Conservation (phyloP, 192 early-diverging fungal genomes). For the Allomyces arbusculus region DNA sequence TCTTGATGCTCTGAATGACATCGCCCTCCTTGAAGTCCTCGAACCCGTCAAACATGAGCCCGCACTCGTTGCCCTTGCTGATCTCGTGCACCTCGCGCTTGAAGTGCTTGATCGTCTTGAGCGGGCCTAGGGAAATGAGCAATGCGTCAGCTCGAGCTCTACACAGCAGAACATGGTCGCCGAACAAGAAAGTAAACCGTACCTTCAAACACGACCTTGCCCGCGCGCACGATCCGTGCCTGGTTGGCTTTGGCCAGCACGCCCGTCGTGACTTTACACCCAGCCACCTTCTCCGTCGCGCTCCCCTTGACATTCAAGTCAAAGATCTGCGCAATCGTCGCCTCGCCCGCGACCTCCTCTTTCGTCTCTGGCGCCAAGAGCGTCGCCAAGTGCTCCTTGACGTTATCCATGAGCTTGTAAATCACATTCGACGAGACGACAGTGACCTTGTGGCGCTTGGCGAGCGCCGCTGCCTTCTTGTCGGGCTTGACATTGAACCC, state of each 20-base stretch:
- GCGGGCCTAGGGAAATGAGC: constrained; percentile 16
- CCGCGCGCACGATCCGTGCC: constrained; percentile 46
- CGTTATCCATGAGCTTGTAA: constrained; percentile 79
- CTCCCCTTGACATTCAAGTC: constrained; percentile 58
- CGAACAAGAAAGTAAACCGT: constrained; percentile 11
- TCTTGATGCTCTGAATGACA: constrained; percentile 45
- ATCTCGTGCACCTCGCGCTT: constrained; percentile 81
- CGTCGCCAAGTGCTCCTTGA: constrained; percentile 53
- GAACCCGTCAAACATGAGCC: constrained; percentile 73
- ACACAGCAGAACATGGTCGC: not conserved
- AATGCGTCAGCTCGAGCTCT: constrained; percentile 2
- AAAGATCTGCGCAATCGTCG: constrained; percentile 66
- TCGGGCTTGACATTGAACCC: constrained; percentile 78
- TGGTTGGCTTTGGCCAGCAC: constrained; percentile 32
- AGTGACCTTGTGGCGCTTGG: constrained; percentile 36
- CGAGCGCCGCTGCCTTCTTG: constrained; percentile 42
- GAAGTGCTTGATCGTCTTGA: constrained; percentile 61
- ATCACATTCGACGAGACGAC: constrained; percentile 63
- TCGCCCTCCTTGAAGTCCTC: constrained; percentile 61
- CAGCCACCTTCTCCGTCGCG: constrained; percentile 49
- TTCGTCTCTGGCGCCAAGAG: constrained; percentile 57
- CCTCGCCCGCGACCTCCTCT: constrained; percentile 70
- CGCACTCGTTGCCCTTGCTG: constrained; percentile 88
- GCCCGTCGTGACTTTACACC: constrained; percentile 65
- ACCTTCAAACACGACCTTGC: constrained; percentile 52